Evolutionary conservation across 140 eudicot genomes (phyloP).

Genomic region (Bidens hawaiensis): DNA sequence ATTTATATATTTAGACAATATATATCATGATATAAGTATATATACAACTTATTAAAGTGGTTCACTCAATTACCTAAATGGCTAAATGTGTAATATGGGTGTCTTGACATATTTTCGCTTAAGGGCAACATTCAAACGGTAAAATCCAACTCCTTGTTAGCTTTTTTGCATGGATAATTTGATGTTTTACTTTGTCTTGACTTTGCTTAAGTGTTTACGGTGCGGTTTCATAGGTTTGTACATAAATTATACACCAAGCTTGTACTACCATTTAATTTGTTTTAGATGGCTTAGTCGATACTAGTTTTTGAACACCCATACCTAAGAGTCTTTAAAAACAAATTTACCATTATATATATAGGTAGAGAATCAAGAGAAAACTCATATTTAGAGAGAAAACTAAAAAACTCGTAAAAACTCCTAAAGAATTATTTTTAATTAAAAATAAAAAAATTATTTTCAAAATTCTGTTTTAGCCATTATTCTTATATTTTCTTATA

Average conservation of each 20-base stretch:
- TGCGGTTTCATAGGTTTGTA: not conserved
- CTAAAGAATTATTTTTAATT: too few species aligned
- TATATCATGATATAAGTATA: not conserved
- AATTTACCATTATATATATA: too few species aligned
- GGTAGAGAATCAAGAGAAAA: too few species aligned
- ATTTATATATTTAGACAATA: too few species aligned
- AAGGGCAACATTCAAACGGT: slow-evolving; percentile 25
- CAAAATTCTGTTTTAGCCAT: too few species aligned
- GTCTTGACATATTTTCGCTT: slow-evolving; percentile 9
- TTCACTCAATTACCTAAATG: slow-evolving; percentile 19
- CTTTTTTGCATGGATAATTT: slow-evolving; percentile 9
- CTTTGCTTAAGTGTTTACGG: not conserved
- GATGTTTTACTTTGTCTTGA: slow-evolving; percentile 13
- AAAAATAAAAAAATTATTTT: too few species aligned
- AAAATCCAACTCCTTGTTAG: slow-evolving; percentile 14
- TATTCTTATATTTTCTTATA: too few species aligned
- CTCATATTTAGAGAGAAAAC: too few species aligned
- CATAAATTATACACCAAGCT: not conserved
- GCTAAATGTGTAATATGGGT: slow-evolving; percentile 14
- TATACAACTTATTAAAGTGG: not conserved
- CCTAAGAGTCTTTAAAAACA: too few species aligned
- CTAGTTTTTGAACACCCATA: not conserved
- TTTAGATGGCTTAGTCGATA: not conserved
- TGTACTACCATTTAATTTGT: not conserved
- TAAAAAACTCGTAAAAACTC: too few species aligned